Conservation (phyloP, 2,329 filamentous ascomycete species). For the Penicillium paneum region DNA sequence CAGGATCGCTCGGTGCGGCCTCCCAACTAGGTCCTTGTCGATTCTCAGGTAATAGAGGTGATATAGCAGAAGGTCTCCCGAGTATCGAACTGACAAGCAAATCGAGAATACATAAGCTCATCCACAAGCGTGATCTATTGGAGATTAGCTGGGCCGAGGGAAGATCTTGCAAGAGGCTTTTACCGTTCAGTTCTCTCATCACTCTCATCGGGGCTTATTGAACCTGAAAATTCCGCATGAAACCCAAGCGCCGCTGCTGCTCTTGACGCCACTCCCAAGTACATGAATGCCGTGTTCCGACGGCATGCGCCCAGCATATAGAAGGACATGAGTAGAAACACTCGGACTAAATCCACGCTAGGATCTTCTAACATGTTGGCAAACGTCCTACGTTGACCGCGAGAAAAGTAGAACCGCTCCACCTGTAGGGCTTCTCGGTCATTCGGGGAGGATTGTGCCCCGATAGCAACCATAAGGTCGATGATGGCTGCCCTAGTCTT, state of each 20-base stretch:
- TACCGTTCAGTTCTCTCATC: conserved; percentile 23
- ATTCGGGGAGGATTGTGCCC: conserved; percentile 47
- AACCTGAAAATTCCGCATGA: conserved; percentile 36
- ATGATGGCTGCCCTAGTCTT: conserved; percentile 30
- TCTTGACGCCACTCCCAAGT: conserved; percentile 57
- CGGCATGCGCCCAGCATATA: conserved; percentile 60
- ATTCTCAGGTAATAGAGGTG: conserved; percentile 28
- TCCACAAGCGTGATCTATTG: conserved; percentile 44
- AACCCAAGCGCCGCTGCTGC: conserved; percentile 58
- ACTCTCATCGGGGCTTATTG: conserved; percentile 15
- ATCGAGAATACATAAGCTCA: conserved; percentile 50
- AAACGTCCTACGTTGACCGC: conserved; percentile 50
- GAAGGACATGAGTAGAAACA: conserved; percentile 57
- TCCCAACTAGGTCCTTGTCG: conserved; percentile 12
- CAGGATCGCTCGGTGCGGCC: conserved; percentile 16
- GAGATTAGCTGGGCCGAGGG: conserved; percentile 1
- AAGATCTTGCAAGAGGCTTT: conserved; percentile 4
- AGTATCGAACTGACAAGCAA: conserved; percentile 50
- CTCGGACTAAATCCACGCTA: conserved; percentile 51
- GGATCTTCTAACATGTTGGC: conserved; percentile 54
- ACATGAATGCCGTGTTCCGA: conserved; percentile 62
- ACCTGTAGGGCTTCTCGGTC: conserved; percentile 29
- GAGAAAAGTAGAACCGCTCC: conserved; percentile 46
- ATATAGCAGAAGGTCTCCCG: conserved; percentile 42
- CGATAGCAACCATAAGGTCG: conserved; percentile 53